Percentiles rank a stretch among this genome's conserved stretches.
phyloP scores from a whole-genome alignment of 495 filamentous ascomycete genomes.

The Aspergillus campestris region DNA sequence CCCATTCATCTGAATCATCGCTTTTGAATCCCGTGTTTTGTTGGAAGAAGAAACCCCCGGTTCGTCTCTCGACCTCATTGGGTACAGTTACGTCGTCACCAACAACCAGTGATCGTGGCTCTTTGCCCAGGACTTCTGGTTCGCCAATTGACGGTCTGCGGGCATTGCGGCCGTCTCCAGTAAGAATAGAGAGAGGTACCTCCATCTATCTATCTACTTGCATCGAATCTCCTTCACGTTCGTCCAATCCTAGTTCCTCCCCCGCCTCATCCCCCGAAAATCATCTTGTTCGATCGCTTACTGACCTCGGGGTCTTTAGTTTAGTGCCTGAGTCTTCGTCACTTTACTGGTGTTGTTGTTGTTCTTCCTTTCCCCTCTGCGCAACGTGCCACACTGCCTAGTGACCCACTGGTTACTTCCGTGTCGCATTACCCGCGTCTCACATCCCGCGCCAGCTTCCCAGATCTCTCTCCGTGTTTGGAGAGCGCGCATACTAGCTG shows the following conservation, averaged over 20 bases:
- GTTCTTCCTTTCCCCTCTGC: constrained; percentile 14
- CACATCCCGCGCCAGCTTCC: constrained; percentile 18
- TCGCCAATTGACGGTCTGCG: constrained; percentile 34
- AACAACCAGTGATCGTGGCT: constrained; percentile 17
- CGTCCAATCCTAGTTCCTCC: constrained; percentile 10
- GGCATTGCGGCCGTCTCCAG: constrained; percentile 26
- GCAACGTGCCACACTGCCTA: constrained; percentile 26
- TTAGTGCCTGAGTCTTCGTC: not conserved
- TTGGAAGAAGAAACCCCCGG: constrained; percentile 5
- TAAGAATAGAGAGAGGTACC: constrained; percentile 4
- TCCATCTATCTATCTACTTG: constrained; percentile 8
- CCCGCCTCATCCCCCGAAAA: constrained; percentile 15
- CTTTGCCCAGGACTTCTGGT: constrained; percentile 32
- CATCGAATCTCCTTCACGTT: constrained; percentile 12
- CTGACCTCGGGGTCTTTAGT: not conserved
- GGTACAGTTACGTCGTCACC: constrained; percentile 5
- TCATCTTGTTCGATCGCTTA: constrained; percentile 12
- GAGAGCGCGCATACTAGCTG: constrained; percentile 20
- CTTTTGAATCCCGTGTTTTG: not conserved
- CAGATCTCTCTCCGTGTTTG: constrained; percentile 10
- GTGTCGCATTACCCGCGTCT: constrained; percentile 25
- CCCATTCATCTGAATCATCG: not conserved
- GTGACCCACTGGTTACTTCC: constrained; percentile 29
- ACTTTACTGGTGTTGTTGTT: constrained; percentile 7
- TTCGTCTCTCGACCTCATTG: constrained; percentile 7